Percentiles rank a stretch among this genome's conserved stretches.
These are phyloP conservation scores for Termitomyces heimii DNA, from an alignment of 768 basidiomycete species.

Conservation along the genomic window DNA sequence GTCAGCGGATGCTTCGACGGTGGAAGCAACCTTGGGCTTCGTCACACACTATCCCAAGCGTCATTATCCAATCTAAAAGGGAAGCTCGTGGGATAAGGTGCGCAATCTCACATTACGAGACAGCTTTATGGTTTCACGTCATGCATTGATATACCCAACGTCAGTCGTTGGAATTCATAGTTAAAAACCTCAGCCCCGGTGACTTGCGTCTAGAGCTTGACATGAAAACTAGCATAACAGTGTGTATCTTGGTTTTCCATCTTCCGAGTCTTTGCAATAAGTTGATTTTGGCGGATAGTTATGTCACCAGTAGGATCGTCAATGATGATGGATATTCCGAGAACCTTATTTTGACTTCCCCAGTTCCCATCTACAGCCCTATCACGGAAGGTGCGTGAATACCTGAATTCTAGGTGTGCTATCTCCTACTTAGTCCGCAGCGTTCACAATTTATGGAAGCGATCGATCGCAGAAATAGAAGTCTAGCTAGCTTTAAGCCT, in stretches of 20 bases:
- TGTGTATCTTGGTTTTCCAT: too few species aligned
- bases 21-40: neutral
- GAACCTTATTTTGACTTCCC: too few species aligned
- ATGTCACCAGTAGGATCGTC: too few species aligned
- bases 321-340: too few species aligned
- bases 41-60: neutral
- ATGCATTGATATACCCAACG: neutral
- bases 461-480: neutral
- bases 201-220: neutral
- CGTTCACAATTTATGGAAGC: neutral
- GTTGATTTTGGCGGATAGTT: too few species aligned
- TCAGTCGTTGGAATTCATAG: neutral
- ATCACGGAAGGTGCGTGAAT: neutral
- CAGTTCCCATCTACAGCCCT: too few species aligned
- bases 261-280: too few species aligned
- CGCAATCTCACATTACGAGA: neutral
- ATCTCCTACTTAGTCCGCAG: too few species aligned
- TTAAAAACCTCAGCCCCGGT: neutral
- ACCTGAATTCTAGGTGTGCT: neutral
- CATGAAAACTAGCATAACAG: too few species aligned
- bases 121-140: neutral
- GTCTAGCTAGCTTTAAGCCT: neutral
- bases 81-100: neutral
- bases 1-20: neutral
- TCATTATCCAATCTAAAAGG: neutral